Conservation (phyloP, 2,329 filamentous ascomycete species). For the Periglandula ipomoeae region DNA sequence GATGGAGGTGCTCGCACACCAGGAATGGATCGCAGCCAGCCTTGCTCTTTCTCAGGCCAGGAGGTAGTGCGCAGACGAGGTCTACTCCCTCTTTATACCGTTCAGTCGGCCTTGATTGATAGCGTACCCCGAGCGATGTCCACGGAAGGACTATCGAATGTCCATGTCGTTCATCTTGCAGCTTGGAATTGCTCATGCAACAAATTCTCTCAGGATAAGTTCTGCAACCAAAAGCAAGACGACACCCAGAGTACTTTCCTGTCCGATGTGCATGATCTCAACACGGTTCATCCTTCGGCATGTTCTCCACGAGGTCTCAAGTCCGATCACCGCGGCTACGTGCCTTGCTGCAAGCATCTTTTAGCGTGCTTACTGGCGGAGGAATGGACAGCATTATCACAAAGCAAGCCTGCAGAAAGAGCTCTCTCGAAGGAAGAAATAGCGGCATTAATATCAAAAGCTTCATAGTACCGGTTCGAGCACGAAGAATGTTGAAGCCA, state of each 20-base stretch:
- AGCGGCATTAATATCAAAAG: slow-evolving; percentile 55
- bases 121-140: slow-evolving; percentile 12
- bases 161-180: slow-evolving; percentile 62
- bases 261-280: not conserved
- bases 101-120: slow-evolving; percentile 61
- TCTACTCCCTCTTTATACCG: slow-evolving; percentile 42
- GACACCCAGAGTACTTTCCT: slow-evolving; percentile 9
- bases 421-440: slow-evolving; percentile 54
- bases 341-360: slow-evolving; percentile 76
- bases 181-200: slow-evolving; percentile 91
- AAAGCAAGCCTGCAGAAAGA: slow-evolving; percentile 49
- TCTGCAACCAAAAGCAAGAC: slow-evolving; percentile 10
- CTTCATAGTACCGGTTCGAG: not conserved
- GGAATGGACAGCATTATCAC: slow-evolving; percentile 46
- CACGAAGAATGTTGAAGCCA: not conserved
- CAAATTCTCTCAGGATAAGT: slow-evolving; percentile 61
- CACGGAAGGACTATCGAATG: slow-evolving; percentile 9
- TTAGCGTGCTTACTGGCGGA: slow-evolving; percentile 73
- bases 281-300: too few species aligned
- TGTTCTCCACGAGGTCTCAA: not conserved
- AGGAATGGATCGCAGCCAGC: not conserved
- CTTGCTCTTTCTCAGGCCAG: not conserved
- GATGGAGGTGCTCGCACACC: not conserved
- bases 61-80: not conserved
- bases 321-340: slow-evolving; percentile 18